Conservation (phyloP, 805 yeast genomes). For the Yamadazyma tumulicola region DNA sequence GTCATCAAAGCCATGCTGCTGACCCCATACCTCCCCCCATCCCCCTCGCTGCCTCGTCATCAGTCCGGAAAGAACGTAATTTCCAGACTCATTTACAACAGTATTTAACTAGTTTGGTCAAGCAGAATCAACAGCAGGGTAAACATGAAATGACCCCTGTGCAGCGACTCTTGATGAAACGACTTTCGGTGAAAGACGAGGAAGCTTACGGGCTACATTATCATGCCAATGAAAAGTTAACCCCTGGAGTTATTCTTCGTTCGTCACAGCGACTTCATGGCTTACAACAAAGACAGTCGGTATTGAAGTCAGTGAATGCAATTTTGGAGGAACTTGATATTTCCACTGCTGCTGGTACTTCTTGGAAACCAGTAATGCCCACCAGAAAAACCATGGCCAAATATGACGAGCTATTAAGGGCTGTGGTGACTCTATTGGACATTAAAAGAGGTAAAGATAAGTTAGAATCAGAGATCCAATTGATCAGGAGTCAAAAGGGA, state of each 20-base stretch:
- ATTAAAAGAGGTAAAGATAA: conserved; percentile 85
- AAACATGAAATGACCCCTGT: conserved; percentile 37
- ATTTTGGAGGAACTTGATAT: conserved; percentile 75
- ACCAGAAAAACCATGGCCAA: conserved; percentile 72
- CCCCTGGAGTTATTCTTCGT: conserved; percentile 79
- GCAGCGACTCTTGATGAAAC: conserved; percentile 46
- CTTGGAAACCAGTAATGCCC: conserved; percentile 79
- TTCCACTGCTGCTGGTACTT: conserved; percentile 51
- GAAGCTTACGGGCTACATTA: conserved; percentile 78
- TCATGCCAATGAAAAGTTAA: conserved; percentile 64
- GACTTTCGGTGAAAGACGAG: conserved; percentile 73
- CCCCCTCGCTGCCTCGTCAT: conserved; percentile 55
- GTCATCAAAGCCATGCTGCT: conserved; percentile 30
- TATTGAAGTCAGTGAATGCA: conserved; percentile 69
- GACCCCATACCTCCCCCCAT: conserved; percentile 59
- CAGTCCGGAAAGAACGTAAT: conserved; percentile 35
- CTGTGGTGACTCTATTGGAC: conserved; percentile 71
- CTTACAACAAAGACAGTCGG: conserved; percentile 57
- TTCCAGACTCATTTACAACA: conserved; percentile 47
- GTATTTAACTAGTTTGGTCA: conserved; percentile 34
- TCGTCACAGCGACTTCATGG: conserved; percentile 53
- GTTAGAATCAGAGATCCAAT: conserved; percentile 67
- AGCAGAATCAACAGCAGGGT: conserved; percentile 23
- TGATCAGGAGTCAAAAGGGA: conserved; percentile 41
- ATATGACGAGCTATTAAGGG: conserved; percentile 70